phyloP scores from a whole-genome alignment of 2,329 filamentous ascomycete species.

The Colletotrichum phormii region DNA sequence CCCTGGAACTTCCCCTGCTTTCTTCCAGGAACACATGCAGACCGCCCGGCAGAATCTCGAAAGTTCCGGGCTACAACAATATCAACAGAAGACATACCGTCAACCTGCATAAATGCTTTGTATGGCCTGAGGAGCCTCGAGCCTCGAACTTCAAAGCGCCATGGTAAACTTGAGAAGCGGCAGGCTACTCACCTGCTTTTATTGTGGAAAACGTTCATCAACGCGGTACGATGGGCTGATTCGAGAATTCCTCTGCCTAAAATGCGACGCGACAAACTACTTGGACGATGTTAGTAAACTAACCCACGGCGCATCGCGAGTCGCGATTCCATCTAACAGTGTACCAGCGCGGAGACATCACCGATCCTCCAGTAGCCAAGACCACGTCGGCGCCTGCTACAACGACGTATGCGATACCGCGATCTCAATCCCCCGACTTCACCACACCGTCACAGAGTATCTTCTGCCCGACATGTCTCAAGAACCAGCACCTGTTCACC shows the following conservation, averaged over 20 bases:
- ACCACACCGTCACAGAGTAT: slow-evolving; percentile 49
- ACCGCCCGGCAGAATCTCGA: slow-evolving; percentile 52
- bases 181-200: slow-evolving; percentile 78
- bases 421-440: slow-evolving; percentile 50
- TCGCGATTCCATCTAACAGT: background rate
- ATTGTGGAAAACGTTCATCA: slow-evolving; percentile 78
- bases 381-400: slow-evolving; percentile 57
- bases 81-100: slow-evolving; percentile 9
- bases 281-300: slow-evolving; percentile 77
- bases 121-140: slow-evolving; percentile 17
- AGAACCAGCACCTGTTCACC: slow-evolving; percentile 88
- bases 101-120: slow-evolving; percentile 38
- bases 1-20: slow-evolving; percentile 29
- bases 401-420: slow-evolving; percentile 60
- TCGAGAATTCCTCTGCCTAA: slow-evolving; percentile 77
- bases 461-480: slow-evolving; percentile 83
- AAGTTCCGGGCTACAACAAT: slow-evolving; percentile 36
- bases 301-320: background rate
- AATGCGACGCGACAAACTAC: slow-evolving; percentile 90
- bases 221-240: slow-evolving; percentile 68
- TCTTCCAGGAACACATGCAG: slow-evolving; percentile 9
- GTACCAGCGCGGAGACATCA: slow-evolving; percentile 83
- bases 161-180: slow-evolving; percentile 58
- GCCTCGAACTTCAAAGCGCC: slow-evolving; percentile 10
- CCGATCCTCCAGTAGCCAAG: slow-evolving; percentile 80